Evolutionary conservation across 2,329 filamentous ascomycete species (phyloP).

Genomic region (Phialocephala subalpina): DNA sequence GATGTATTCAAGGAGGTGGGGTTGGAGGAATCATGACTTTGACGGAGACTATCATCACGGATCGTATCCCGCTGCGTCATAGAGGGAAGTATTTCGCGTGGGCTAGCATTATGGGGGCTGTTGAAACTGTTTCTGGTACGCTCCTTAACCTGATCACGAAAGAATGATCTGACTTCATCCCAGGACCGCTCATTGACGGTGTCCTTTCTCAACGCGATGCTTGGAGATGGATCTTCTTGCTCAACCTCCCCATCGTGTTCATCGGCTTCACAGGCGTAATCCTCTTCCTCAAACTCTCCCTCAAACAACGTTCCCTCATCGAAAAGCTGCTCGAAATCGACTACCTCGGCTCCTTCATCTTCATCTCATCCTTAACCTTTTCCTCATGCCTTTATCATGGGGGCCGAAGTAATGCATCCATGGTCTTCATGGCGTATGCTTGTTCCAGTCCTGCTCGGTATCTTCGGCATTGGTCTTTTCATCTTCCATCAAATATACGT

Average conservation of each 20-base stretch:
- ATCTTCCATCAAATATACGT: conserved; percentile 55
- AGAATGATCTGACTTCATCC: not conserved
- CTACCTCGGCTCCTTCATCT: conserved; percentile 19
- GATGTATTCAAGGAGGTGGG: conserved; percentile 54
- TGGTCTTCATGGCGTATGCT: conserved; percentile 69
- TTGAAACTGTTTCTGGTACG: not conserved
- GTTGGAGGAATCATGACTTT: conserved; percentile 55
- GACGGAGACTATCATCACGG: conserved; percentile 51
- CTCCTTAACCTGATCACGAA: no score
- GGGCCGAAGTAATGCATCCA: conserved; percentile 64
- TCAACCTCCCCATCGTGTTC: conserved; percentile 5
- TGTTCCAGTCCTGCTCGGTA: conserved; percentile 58
- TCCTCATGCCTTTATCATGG: conserved; percentile 27
- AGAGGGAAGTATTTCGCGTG: conserved; percentile 29
- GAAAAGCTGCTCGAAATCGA: conserved; percentile 39
- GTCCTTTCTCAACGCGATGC: not conserved
- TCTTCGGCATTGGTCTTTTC: conserved; percentile 57
- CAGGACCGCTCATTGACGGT: conserved; percentile 2
- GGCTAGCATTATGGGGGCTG: conserved; percentile 4
- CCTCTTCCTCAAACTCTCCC: conserved; percentile 3
- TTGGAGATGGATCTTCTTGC: conserved; percentile 9
- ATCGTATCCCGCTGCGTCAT: conserved; percentile 50
- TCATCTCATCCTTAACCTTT: conserved; percentile 32
- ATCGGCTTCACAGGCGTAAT: conserved; percentile 1
- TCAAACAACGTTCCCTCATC: conserved; percentile 41